Evolutionary conservation across 306 rosid genomes (phyloP).

Genomic region (Cicer judaicum): DNA sequence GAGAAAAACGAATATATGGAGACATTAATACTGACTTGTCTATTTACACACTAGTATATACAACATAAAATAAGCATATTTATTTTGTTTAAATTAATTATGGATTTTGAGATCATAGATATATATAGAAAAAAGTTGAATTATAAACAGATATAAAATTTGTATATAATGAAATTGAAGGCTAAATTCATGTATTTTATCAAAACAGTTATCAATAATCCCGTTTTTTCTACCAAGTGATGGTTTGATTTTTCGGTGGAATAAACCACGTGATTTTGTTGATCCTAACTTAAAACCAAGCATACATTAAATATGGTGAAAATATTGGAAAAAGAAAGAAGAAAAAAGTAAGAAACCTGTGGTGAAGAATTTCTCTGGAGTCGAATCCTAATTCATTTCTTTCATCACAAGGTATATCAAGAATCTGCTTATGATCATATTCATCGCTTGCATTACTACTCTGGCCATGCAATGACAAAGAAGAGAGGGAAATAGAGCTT

Average conservation of each 20-base stretch:
- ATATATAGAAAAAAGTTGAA: background rate
- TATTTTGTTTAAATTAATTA: background rate
- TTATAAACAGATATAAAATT: background rate
- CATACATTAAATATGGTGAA: no score
- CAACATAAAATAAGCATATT: background rate
- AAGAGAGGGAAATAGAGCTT: constrained; percentile 47
- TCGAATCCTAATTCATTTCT: constrained; percentile 54
- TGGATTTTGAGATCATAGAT: background rate
- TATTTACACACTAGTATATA: background rate
- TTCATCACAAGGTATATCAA: constrained; percentile 50
- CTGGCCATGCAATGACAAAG: constrained; percentile 59
- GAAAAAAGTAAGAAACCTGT: constrained; percentile 52
- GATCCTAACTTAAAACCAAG: no score
- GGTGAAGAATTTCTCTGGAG: constrained; percentile 44
- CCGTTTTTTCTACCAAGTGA: no score
- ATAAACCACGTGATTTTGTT: no score
- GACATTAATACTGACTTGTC: no score
- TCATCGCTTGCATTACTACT: constrained; percentile 44
- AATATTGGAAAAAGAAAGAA: background rate
- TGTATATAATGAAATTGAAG: background rate
- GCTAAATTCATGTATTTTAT: background rate
- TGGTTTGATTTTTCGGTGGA: no score
- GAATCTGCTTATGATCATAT: constrained; percentile 54
- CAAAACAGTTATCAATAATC: no score
- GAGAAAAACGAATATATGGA: no score